These are phyloP conservation scores for Boechera divaricarpa DNA, from an alignment of 345 rosid species.

Conservation along the genomic window DNA sequence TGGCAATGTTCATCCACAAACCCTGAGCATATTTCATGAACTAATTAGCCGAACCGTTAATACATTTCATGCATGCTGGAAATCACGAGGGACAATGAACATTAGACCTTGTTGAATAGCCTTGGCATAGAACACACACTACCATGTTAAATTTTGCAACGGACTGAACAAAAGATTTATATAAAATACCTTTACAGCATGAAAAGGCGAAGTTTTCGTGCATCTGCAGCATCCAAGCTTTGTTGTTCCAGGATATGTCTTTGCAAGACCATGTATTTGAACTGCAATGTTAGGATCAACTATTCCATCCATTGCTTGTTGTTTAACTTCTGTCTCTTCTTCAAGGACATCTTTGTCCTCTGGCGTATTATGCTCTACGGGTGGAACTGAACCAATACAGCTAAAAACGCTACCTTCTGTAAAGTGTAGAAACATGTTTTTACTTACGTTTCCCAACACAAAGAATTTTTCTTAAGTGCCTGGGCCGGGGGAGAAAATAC, in stretches of 20 bases:
- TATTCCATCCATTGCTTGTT: slow-evolving; percentile 51
- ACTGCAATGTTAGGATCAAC: slow-evolving; percentile 72
- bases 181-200: slow-evolving; percentile 64
- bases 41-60: not conserved
- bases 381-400: slow-evolving; percentile 68
- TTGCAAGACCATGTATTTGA: slow-evolving; percentile 74
- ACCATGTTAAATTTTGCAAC: not conserved
- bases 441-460: slow-evolving; percentile 3
- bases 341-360: slow-evolving; percentile 88
- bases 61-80: not conserved
- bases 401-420: slow-evolving; percentile 85
- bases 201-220: slow-evolving; percentile 74
- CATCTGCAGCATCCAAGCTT: slow-evolving; percentile 70
- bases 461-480: not conserved
- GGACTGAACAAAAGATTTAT: not conserved
- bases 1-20: slow-evolving; percentile 78
- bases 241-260: slow-evolving; percentile 71
- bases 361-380: slow-evolving; percentile 52
- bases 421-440: slow-evolving; percentile 16
- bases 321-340: slow-evolving; percentile 72
- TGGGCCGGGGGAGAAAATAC: slow-evolving; percentile 39
- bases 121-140: too few relatives aligned
- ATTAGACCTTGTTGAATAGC: too few relatives aligned
- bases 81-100: too few relatives aligned
- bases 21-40: slow-evolving; percentile 54